Evolutionary conservation across 495 filamentous ascomycete genomes (phyloP), one percentile per base, ranked within the genome.

Genomic region (Aspergillus heteromorphus): DNA sequence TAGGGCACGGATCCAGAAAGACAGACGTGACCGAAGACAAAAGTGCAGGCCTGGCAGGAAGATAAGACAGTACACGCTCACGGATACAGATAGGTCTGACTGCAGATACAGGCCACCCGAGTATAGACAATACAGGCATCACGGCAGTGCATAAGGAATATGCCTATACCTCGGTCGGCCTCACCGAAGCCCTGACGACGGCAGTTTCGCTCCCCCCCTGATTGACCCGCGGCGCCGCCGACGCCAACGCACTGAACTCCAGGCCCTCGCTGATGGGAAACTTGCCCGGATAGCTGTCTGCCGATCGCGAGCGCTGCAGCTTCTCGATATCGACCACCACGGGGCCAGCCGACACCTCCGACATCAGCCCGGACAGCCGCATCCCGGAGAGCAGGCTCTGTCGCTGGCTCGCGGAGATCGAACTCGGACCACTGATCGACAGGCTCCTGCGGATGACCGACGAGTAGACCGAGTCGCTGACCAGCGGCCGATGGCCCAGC

Each of bases 211-310:
- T 20, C 20, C 7, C 14, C 2, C 2, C 43, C 23, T 23, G 14
- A 4, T n/a, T 27, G n/a, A 14, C 11, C 6, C 43, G 21, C 21
- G 56, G 54, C 20, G 29, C 17, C 36, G 64, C 64, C 11, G 60
- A 67, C 8, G 65, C 69, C 54, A 71, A 51, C 7, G 53, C 55
- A 49, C 61, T 64, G 51, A 47, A 59, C 16, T 68, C 63, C 59
- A 64, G 13, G 1, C 60, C 57, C 50, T 71, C 69, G 38, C 71
- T 72, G 4, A 71, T 59, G 25, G 71, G 69, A 43, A 72, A 73
- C 47, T 60, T 52, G 2, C 69, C 69, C 1, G 69, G 71, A 51
- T 64, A 73, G 43, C 67, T 73, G 51, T 69, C 69, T 1, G 61
- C 63, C 21, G 67, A 73, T 8, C 54, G 56, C 18, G 19, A 21